phyloP scores from a whole-genome alignment of 345 rosid genomes.

The Viola odorata region DNA sequence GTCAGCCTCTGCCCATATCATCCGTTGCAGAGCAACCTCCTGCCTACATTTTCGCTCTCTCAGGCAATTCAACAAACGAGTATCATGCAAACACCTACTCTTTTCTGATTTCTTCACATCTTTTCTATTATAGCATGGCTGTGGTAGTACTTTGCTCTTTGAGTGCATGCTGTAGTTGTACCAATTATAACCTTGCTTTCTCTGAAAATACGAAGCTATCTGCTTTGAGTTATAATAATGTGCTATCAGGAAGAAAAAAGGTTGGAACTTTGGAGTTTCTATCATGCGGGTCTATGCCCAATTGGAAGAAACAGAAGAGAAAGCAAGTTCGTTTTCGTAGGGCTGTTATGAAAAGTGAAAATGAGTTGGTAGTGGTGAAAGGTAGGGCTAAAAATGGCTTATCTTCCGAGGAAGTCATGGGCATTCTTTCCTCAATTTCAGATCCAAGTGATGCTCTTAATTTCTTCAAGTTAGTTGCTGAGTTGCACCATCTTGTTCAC shows the following conservation, averaged over 20 bases:
- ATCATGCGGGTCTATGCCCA: constrained; percentile 22
- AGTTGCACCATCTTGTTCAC: constrained; percentile 40
- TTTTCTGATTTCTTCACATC: neutral
- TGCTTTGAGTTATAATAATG: constrained; percentile 19
- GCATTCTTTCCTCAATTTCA: constrained; percentile 41
- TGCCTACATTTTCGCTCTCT: neutral
- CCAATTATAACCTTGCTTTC: constrained; percentile 24
- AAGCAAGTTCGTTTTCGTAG: constrained; percentile 28
- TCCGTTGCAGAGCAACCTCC: too few relatives aligned
- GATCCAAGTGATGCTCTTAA: constrained; percentile 51
- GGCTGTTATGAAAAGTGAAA: constrained; percentile 26
- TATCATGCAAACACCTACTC: constrained; percentile 1
- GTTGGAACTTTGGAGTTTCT: constrained; percentile 31
- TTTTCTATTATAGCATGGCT: constrained; percentile 31
- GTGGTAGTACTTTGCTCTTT: constrained; percentile 39
- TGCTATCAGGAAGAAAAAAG: constrained; percentile 17
- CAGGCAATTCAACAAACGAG: constrained; percentile 16
- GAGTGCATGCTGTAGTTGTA: constrained; percentile 29
- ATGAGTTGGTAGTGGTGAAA: constrained; percentile 24
- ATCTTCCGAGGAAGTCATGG: constrained; percentile 44
- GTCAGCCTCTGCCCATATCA: too few relatives aligned
- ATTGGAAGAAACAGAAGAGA: constrained; percentile 35
- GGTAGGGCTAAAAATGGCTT: constrained; percentile 28
- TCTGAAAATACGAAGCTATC: constrained; percentile 12
- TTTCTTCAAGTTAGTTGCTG: constrained; percentile 59